Evolutionary conservation across 768 basidiomycete genomes (phyloP).

Genomic region (Boletellus ananiceps): DNA sequence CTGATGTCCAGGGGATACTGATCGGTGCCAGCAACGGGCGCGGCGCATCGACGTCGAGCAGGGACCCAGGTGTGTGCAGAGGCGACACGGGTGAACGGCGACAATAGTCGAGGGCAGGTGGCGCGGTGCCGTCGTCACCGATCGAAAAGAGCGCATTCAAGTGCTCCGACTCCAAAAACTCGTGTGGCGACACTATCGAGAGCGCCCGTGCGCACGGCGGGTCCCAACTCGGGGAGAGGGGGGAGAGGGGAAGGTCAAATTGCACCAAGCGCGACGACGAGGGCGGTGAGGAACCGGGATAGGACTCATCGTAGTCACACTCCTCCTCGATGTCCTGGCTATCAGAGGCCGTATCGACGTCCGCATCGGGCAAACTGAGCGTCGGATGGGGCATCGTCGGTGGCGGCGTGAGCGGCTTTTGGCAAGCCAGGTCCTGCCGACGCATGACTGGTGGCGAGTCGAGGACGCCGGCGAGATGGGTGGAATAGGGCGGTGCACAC

Average conservation of each 20-base stretch:
- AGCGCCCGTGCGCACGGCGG: constrained; percentile 10
- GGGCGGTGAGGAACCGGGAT: constrained; percentile 6
- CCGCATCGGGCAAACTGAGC: constrained; percentile 35
- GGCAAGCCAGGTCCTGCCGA: constrained; percentile 26
- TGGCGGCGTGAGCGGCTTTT: constrained; percentile 40
- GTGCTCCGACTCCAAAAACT: constrained; percentile 16
- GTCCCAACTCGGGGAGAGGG: constrained; percentile 35
- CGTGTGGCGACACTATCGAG: constrained; percentile 13
- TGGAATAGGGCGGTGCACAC: constrained; percentile 18
- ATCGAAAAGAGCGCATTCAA: constrained; percentile 18
- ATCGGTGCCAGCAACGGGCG: constrained; percentile 19
- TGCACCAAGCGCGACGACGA: constrained; percentile 16
- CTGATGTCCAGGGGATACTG: constrained; percentile 21
- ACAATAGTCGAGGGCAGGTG: constrained; percentile 12
- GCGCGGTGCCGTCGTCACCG: constrained; percentile 7
- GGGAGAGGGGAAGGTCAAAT: constrained; percentile 26
- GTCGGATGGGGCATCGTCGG: constrained; percentile 38
- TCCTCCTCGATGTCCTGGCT: constrained; percentile 10
- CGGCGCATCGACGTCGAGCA: constrained; percentile 22
- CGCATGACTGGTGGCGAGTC: constrained; percentile 34
- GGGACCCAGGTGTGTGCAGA: constrained; percentile 12
- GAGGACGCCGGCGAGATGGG: constrained; percentile 30
- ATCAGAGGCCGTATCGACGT: constrained; percentile 14
- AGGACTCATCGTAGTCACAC: constrained; percentile 20
- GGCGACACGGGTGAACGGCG: constrained; percentile 15